A percentile compares a stretch with the other conserved stretches of the same genome.
Evolutionary conservation across 2,329 filamentous ascomycete genomes (phyloP).

Genomic region (Coniochaeta pulveracea): DNA sequence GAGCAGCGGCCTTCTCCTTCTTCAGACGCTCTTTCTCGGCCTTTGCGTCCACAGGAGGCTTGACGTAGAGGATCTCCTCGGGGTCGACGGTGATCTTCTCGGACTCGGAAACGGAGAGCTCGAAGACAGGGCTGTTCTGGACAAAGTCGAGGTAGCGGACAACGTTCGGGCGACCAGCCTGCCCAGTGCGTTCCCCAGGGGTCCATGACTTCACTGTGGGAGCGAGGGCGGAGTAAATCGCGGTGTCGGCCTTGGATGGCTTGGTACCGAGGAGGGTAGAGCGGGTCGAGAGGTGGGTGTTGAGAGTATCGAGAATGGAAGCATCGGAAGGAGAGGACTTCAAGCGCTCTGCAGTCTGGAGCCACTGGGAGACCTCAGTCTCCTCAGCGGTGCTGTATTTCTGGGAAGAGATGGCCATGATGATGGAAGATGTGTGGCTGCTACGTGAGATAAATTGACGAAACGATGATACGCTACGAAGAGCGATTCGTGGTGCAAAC

Average conservation of each 20-base stretch:
- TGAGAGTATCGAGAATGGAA: conserved; percentile 66
- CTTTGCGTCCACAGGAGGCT: conserved; percentile 82
- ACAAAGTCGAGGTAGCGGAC: conserved; percentile 90
- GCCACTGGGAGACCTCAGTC: conserved; percentile 82
- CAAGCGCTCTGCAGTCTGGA: conserved; percentile 64
- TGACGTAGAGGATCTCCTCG: conserved; percentile 73
- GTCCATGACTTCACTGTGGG: conserved; percentile 71
- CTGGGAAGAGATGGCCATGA: conserved; percentile 54
- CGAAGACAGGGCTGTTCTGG: conserved; percentile 73
- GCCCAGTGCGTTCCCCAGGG: conserved; percentile 76
- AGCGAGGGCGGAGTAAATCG: conserved; percentile 68
- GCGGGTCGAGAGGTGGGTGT: conserved; percentile 76
- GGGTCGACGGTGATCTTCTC: conserved; percentile 73
- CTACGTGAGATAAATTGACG: conserved; percentile 20
- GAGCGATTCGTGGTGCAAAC: conserved; percentile 21
- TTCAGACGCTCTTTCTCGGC: conserved; percentile 94
- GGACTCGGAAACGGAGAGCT: conserved; percentile 53
- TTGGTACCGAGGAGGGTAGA: conserved; percentile 85
- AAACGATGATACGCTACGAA: conserved; percentile 22
- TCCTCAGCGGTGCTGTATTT: conserved; percentile 71
- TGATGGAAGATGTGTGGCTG: conserved; percentile 35
- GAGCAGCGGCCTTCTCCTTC: conserved; percentile 78
- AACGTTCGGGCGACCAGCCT: conserved; percentile 82
- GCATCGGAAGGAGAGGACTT: conserved; percentile 48
- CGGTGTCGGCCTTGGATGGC: conserved; percentile 77